Conservation (phyloP, 1,139 yeast species). For the Geotrichum phurueaensis region DNA sequence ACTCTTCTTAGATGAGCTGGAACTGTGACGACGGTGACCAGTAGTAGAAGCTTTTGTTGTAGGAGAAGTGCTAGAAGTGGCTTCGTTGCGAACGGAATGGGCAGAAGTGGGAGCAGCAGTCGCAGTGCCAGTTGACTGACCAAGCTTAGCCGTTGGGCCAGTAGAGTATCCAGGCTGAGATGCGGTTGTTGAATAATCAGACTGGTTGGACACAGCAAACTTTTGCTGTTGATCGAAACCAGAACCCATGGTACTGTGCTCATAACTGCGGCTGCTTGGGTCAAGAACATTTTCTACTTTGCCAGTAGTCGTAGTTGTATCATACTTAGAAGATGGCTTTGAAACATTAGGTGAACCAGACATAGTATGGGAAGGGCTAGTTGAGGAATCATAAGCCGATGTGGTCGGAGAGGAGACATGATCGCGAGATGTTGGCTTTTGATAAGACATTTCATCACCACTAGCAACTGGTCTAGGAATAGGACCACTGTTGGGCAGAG, state of each 20-base stretch:
- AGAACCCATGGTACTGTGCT: neutral
- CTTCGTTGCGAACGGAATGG: neutral
- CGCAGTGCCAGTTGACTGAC: constrained; percentile 5
- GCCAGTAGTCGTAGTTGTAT: constrained; percentile 7
- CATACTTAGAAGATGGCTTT: constrained; percentile 5
- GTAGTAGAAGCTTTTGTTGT: neutral
- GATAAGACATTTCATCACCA: neutral
- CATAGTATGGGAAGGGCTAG: neutral
- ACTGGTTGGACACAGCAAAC: neutral
- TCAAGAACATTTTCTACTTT: constrained; percentile 3
- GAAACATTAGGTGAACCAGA: neutral
- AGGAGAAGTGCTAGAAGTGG: neutral
- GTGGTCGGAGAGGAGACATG: neutral
- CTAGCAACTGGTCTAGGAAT: neutral
- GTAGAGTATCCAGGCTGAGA: neutral
- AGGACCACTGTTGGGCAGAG: neutral
- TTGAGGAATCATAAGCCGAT: neutral
- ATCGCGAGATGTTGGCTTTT: neutral
- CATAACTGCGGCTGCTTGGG: constrained; percentile 5
- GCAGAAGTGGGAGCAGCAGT: constrained; percentile 1
- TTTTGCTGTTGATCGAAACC: neutral
- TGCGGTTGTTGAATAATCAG: neutral
- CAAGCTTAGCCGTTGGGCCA: no score
- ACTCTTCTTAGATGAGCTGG: neutral
- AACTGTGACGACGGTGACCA: neutral